A percentile compares a stretch with the other conserved stretches of the same genome.
Conservation (phyloP, 495 filamentous ascomycete species). For the Emericellopsis terricola region DNA sequence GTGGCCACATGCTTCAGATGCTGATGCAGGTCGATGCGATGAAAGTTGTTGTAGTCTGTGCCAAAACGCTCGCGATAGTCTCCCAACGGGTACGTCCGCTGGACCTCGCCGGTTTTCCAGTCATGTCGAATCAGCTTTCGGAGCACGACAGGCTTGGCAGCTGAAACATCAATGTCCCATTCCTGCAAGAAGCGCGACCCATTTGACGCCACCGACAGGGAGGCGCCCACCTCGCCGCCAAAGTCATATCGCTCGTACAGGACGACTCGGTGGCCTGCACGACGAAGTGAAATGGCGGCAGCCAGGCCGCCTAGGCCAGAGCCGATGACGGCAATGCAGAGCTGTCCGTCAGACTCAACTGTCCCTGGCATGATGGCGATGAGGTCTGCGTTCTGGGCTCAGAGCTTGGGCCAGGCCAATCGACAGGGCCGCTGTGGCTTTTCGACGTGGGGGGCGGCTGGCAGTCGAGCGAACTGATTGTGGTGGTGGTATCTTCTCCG, state of each 20-base stretch:
- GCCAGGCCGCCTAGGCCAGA: conserved; percentile 30
- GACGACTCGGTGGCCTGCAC: conserved; percentile 27
- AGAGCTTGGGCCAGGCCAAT: no score
- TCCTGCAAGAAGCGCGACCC: conserved; percentile 22
- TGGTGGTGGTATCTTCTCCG: no score
- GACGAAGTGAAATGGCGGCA: conserved; percentile 25
- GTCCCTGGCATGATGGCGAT: no score
- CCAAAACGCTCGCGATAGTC: conserved; percentile 9
- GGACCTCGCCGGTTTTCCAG: conserved; percentile 18
- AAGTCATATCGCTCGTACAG: conserved; percentile 30
- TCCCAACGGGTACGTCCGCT: conserved; percentile 22
- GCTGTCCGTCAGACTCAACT: no score
- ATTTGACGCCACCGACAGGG: conserved; percentile 27
- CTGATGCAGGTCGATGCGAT: conserved; percentile 33
- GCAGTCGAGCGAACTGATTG: no score
- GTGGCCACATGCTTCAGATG: conserved; percentile 31
- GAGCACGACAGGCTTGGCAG: conserved; percentile 27
- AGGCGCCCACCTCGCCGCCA: conserved; percentile 29
- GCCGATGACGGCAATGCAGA: conserved; percentile 26
- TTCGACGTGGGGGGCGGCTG: no score
- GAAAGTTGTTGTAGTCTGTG: conserved; percentile 33
- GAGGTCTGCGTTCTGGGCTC: no score
- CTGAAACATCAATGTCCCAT: conserved; percentile 19
- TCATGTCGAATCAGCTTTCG: conserved; percentile 28
- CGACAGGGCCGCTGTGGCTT: no score